These are phyloP conservation scores for Echria macrotheca DNA, from an alignment of 495 filamentous ascomycete species.

Conservation along the genomic window DNA sequence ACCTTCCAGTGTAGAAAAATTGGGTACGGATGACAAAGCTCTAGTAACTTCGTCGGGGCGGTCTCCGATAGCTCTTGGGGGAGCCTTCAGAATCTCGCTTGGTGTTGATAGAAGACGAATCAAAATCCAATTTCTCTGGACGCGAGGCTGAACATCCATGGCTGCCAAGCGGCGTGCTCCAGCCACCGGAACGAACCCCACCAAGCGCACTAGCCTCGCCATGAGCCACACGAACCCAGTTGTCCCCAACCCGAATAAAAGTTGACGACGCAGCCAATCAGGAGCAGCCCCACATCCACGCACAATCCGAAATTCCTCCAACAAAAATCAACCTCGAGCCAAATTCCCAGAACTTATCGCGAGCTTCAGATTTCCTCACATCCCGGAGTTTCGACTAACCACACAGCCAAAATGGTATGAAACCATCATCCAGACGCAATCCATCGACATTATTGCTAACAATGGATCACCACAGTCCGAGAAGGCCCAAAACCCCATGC, in stretches of 20 bases:
- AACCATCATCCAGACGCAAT: conserved; percentile 4
- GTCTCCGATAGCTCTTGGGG: conserved; percentile 10
- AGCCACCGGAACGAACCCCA: too few relatives aligned
- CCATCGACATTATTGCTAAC: conserved; percentile 21
- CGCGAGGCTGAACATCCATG: conserved; percentile 33
- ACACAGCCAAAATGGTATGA: conserved; percentile 11
- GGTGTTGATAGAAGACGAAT: conserved; percentile 7
- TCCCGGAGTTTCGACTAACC: conserved; percentile 5
- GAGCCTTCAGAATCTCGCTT: conserved; percentile 12
- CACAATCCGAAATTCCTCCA: background rate
- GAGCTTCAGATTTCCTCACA: conserved; percentile 5
- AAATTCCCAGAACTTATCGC: conserved; percentile 7
- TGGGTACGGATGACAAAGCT: conserved; percentile 19
- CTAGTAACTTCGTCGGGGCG: conserved; percentile 26
- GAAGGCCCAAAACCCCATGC: conserved; percentile 95
- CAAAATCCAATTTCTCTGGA: conserved; percentile 19
- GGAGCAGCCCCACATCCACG: conserved; percentile 1
- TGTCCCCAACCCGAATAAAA: conserved; percentile 29
- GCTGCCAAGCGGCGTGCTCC: too few relatives aligned
- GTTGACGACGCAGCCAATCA: background rate
- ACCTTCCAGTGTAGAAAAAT: conserved; percentile 52
- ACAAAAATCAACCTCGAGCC: background rate
- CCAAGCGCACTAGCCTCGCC: conserved; percentile 19
- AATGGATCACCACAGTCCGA: conserved; percentile 42
- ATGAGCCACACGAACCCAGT: conserved; percentile 15